phyloP scores from a whole-genome alignment of 2,329 filamentous ascomycete genomes.

The Capronia coronata region DNA sequence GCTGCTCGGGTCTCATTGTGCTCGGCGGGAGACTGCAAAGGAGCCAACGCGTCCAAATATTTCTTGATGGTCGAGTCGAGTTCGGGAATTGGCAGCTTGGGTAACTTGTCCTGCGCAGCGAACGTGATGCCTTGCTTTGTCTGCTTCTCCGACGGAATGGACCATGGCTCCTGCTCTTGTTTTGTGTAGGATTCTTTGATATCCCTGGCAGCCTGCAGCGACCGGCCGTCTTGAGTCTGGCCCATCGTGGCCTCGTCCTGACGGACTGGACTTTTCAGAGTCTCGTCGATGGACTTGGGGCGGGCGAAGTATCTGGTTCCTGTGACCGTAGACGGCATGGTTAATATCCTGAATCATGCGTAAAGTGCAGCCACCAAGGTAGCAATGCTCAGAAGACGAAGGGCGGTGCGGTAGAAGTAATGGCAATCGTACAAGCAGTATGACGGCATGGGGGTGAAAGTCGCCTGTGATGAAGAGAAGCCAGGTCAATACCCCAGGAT shows the following conservation, averaged over 20 bases:
- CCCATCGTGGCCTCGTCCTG: constrained; percentile 55
- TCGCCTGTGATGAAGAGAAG: constrained; percentile 30
- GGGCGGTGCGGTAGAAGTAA: constrained; percentile 84
- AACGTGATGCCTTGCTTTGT: constrained; percentile 69
- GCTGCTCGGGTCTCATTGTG: constrained; percentile 75
- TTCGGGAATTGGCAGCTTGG: constrained; percentile 88
- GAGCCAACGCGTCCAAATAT: constrained; percentile 72
- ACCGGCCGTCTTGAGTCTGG: constrained; percentile 25
- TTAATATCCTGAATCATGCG: constrained; percentile 48
- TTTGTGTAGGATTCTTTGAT: constrained; percentile 37
- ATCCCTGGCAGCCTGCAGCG: constrained; percentile 24
- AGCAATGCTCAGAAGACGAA: constrained; percentile 77
- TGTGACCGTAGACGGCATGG: constrained; percentile 54
- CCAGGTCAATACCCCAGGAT: constrained; percentile 34
- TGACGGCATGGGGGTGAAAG: constrained; percentile 55
- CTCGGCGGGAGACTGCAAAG: constrained; percentile 73
- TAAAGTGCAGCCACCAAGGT: constrained; percentile 72
- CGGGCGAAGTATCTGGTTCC: constrained; percentile 65
- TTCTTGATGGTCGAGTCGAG: constrained; percentile 69
- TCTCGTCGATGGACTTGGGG: constrained; percentile 66
- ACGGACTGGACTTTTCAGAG: constrained; percentile 49
- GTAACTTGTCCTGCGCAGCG: constrained; percentile 77
- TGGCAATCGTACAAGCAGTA: constrained; percentile 83
- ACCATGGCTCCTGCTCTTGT: constrained; percentile 44
- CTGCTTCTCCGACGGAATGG: constrained; percentile 45